These are phyloP conservation scores for Spergularia azorica DNA, from an alignment of 179 eudicot species.

Conservation along the genomic window DNA sequence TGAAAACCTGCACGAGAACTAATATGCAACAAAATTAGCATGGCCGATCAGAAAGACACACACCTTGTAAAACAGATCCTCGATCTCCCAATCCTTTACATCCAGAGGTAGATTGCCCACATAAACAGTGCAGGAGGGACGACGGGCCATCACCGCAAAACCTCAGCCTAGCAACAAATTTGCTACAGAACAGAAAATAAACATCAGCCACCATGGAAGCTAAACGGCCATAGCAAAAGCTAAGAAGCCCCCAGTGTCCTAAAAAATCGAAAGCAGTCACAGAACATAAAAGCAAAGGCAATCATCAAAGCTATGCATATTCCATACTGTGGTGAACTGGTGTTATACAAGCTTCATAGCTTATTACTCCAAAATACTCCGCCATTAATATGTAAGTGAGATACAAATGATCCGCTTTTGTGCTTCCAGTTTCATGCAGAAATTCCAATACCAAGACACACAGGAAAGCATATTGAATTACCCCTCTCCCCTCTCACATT, in stretches of 20 bases:
- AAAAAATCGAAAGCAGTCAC: constrained; percentile 1
- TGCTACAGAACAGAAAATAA: constrained; percentile 3
- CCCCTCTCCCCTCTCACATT: constrained; percentile 28
- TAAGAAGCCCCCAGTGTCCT: not conserved
- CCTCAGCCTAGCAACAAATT: constrained; percentile 13
- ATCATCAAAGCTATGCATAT: not conserved
- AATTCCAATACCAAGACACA: constrained; percentile 24
- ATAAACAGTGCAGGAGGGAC: constrained; percentile 35
- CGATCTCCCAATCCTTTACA: constrained; percentile 35
- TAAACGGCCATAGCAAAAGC: not conserved
- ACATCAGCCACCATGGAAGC: not conserved
- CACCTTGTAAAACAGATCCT: constrained; percentile 38
- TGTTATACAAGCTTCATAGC: constrained; percentile 23
- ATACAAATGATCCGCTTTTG: constrained; percentile 17
- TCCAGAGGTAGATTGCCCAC: constrained; percentile 41
- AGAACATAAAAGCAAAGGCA: constrained; percentile 24
- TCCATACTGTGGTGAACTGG: not conserved
- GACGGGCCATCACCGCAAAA: constrained; percentile 27
- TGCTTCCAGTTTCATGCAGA: constrained; percentile 22
- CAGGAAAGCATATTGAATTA: constrained; percentile 18
- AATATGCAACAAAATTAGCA: not conserved
- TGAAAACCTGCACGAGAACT: not conserved
- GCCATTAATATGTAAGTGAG: not conserved
- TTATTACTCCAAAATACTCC: constrained; percentile 19
- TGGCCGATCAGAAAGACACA: not conserved